Evolutionary conservation across 495 filamentous ascomycete genomes (phyloP).

Genomic region (Xylaria longipes): DNA sequence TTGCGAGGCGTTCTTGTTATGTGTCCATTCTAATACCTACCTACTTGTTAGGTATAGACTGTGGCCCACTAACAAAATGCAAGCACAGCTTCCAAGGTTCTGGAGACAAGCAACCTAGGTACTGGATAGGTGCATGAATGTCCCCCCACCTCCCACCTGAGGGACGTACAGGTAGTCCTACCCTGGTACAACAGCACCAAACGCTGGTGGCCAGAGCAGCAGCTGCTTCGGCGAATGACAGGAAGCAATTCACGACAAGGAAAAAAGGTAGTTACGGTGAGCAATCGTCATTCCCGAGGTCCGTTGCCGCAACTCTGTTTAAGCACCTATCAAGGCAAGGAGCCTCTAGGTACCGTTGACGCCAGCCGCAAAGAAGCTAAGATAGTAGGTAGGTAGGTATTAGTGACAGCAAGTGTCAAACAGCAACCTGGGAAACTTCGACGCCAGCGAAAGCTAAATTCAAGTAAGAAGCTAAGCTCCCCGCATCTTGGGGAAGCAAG

Average conservation of each 20-base stretch:
- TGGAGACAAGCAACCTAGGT: neutral
- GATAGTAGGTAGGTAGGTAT: no score
- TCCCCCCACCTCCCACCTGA: neutral
- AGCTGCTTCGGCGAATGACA: neutral
- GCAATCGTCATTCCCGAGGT: slow-evolving; percentile 15
- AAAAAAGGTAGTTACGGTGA: slow-evolving; percentile 1
- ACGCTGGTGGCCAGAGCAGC: neutral
- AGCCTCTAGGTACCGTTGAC: no score
- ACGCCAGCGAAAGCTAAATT: slow-evolving; percentile 1
- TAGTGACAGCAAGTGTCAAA: neutral
- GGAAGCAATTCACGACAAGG: slow-evolving; percentile 21
- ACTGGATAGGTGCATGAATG: neutral
- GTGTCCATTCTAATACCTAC: neutral
- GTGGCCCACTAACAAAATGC: neutral
- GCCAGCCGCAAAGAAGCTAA: slow-evolving; percentile 1
- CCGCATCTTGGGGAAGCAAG: neutral
- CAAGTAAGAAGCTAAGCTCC: slow-evolving; percentile 7
- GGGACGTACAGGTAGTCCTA: neutral
- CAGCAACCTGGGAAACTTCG: slow-evolving; percentile 1
- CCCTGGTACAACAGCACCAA: neutral
- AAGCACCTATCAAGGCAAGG: neutral
- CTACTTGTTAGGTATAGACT: no score
- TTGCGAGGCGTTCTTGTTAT: neutral
- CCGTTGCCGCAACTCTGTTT: neutral
- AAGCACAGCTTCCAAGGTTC: no score